A percentile compares a stretch with the other conserved stretches of the same genome.
These are phyloP conservation scores for Rhodotorula sp. DNA, from an alignment of 1,284 basidiomycete genomes.

Conservation along the genomic window DNA sequence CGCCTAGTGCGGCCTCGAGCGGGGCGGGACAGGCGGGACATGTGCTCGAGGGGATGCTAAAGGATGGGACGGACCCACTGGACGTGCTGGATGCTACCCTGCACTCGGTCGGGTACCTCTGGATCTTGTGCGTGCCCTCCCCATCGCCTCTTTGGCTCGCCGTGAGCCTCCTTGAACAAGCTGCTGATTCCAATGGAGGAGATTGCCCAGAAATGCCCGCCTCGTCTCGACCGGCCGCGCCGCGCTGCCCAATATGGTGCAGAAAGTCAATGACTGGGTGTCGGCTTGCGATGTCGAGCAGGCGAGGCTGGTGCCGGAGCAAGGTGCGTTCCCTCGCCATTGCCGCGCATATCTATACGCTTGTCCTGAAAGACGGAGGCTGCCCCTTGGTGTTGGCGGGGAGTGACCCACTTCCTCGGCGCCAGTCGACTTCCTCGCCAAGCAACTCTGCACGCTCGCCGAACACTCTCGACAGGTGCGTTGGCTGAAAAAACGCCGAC, in stretches of 20 bases:
- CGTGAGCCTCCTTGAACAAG: background rate
- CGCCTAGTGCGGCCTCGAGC: background rate
- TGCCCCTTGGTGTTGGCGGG: too few species aligned
- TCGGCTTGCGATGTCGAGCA: constrained; percentile 60
- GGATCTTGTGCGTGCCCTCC: constrained; percentile 62
- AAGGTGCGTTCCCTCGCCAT: constrained; percentile 58
- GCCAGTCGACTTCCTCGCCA: constrained; percentile 57
- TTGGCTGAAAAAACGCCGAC: constrained; percentile 43
- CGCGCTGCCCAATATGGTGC: constrained; percentile 52
- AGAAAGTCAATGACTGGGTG: constrained; percentile 61
- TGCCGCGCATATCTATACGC: too few species aligned
- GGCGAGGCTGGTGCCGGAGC: constrained; percentile 64
- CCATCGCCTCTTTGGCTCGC: background rate
- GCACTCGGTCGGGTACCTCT: constrained; percentile 65
- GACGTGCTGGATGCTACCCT: constrained; percentile 57
- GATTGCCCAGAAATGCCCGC: constrained; percentile 25
- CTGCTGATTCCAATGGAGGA: background rate
- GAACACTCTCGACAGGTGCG: constrained; percentile 54
- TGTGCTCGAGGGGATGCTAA: constrained; percentile 10
- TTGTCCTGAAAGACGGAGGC: too few species aligned
- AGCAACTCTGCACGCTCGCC: constrained; percentile 53
- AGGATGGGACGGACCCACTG: constrained; percentile 57
- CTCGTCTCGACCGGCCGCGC: constrained; percentile 57
- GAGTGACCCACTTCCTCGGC: too few species aligned
- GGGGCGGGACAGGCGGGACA: background rate